Base-by-base conservation (phyloP, 2,329 filamentous ascomycete genomes). In the Decorospora gaudefroyi region DNA sequence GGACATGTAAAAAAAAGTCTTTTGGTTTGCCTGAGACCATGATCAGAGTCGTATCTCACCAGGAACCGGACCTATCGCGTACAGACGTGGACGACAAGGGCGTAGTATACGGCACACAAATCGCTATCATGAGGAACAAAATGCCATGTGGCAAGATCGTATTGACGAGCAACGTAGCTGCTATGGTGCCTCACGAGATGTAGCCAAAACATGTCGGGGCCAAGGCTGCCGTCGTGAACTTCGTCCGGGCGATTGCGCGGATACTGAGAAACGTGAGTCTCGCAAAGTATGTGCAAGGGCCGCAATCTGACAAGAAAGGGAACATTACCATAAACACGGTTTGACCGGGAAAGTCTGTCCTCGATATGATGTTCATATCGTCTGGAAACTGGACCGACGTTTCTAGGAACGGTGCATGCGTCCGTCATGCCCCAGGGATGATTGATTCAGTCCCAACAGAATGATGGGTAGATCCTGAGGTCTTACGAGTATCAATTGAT, bases 31-130 rank as follows among this genome's bases (percentile, higher is more conserved):
- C 10, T 38, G 18, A 35, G 18, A 35, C 39, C 45, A 28, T 27
- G 41, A 33, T n/a, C 12, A 19, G 10, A n/a, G 8, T 11, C 61
- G 56, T 26, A 63, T 78, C 19, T 76, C 76, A 2, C 70, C 74
- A n/a, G 1, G 70, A 70, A 46, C 78, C 77, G 1, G 69, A 78
- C 49, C 52, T 76, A 3, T 40, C 55, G 0, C 73, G 71, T 38
- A 78, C 76, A 1, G 76, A 80, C 50, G 61, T 78, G n/a, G 71
- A 76, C 55, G 76, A 74, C 62, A 80, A 79, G 58, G 76, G 74
- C 3, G 70, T 80, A 1, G 58, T 80, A 0, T 79, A 79, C 42
- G 76, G 76, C 4, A 75, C 72, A 1, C 70, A 74, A 49, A 65
- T 80, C 8, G 76, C 78, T 1, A 75, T 73, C 7, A 76, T 76